Evolutionary conservation across 2,329 filamentous ascomycete genomes (phyloP), one percentile per base, ranked within the genome.

Genomic region (Laburnicola sp.): DNA sequence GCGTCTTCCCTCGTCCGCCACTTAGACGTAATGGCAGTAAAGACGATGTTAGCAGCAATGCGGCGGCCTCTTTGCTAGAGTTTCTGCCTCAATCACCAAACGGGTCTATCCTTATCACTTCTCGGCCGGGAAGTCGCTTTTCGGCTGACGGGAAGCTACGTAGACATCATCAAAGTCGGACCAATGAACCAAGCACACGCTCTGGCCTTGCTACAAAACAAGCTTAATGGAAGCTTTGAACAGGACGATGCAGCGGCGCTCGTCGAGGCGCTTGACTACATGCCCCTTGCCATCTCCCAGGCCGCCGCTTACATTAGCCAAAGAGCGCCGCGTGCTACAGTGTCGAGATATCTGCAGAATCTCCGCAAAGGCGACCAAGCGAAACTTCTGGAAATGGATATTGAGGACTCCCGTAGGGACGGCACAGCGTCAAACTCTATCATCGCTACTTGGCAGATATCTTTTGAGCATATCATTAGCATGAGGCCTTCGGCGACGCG

Each of bases 391-490:
- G 9, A 48, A n/a, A 42, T 16, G 10, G 53, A 56, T 26, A 4
- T 54, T 3, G 47, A 45, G n/a, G 56, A 58, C 27, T 27, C n/a
- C 38, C 51, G 54, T 22, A 42, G 54, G 38, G 54, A 57, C 21
- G 40, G 45, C 21, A 51, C 45, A 9, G 52, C 50, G 2, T 58
- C 54, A 6, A 60, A 54, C 32, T 60, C 57, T 2, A 59, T 77
- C 1, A 62, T 73, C 2, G 42, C 50, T 0, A 76, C 73, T 0
- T 77, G 69, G 72, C 67, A 72, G 3, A 56, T 64, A 0, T 64
- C 63, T 0, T 67, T 66, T 37, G 51, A 70, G 48, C 61, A 74
- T 21, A 74, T 80, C 35, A 69, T 63, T 7, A 50, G 56, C 1
- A 50, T 21, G 2, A 45, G 11, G n/a, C 51, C 53, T 0, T 34